Evolutionary conservation across 257 asterid species (phyloP), one percentile per base, ranked within the genome.

Genomic region (Dorcoceras hygrometricum): DNA sequence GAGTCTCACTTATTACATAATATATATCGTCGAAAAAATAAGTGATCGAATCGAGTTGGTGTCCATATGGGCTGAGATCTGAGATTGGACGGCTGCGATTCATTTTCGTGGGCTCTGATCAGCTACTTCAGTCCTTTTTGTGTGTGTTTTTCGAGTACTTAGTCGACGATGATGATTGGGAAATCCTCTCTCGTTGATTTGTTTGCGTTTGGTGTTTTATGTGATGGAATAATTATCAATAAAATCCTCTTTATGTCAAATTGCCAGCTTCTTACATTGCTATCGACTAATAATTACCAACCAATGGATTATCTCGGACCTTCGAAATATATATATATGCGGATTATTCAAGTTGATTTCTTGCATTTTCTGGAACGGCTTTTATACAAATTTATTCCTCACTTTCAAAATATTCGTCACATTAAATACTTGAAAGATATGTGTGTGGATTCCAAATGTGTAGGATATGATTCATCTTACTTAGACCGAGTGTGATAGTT

Each of bases 51-150:
- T 29, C 14, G 4, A 26, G 69, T 51, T 57, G 36, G 28, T n/a
- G 53, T 39, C 16, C 3, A 1, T 11, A 73, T 78, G 80, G 77
- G 88, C 66, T 79, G 79, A 73, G 58, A 67, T 69, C 80, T 68
- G 71, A 69, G 73, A 31, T 56, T 54, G 28, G 60, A 39, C 73
- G 80, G 67, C 55, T 62, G 32, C 22, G 65, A 63, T 60, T 63
- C 57, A 59, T 22, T 66, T 11, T 46, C 27, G 19, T 4, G 63
- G 72, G 51, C 28, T 54, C 2, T 5, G 36, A 28, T 66, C 71
- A 29, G 36, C 63, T 55, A 62, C 51, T 66, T 54, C 31, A 23
- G 26, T 50, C 27, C 55, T 27, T 19, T 18, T 23, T 67, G 6
- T 57, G 6, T 29, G 7, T 6, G 66, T 59, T 14, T 46, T 11